Base-by-base conservation (phyloP, 1,284 basidiomycete species). In the Papiliotrema fonsecae region DNA sequence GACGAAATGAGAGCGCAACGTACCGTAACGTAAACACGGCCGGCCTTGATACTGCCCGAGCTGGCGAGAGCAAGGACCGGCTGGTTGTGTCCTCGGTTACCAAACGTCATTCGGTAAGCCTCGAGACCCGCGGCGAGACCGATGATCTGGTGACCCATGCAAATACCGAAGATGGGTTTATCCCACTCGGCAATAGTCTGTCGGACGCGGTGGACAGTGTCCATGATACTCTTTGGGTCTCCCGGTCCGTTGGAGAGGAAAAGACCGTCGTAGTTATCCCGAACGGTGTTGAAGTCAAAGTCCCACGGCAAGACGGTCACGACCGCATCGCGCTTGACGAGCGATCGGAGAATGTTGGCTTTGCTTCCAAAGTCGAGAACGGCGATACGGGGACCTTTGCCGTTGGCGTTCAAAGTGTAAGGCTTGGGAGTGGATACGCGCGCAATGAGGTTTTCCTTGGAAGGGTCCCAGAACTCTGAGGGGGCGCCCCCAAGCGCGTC, bases 11-110 rank as follows among this genome's bases (percentile, higher is more conserved):
- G n/a, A n/a, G n/a, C n/a, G n/a, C 30, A 36, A 76, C 78, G 56
- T 66, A 87, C 90, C 85, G 94, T 98, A 45, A 98, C 93, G 76
- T 97, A 98, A 40, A 98, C 93, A 37, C 94, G 81, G 18, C 94
- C 96, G 42, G 93, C 89, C 69, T 84, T 88, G 77, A 97, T 92
- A 26, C 87, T 90, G 4, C 93, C 91, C 7, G 87, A 82, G 32
- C 83, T 85, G 30, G 90, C 88, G 47, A 97, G 79, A 22, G 94
- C 94, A 30, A 98, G 81, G 16, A 98, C 94, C 35, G 94, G 94
- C 74, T 98, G 94, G 72, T 98, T 98, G 75, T 98, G 96, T n/a
- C 94, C 94, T 63, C 94, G 87, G 74, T 98, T 97, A 25, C 94
- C 93, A 67, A 97, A 97, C 38, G 77, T 77, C 79, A 80, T 80